Conservation (phyloP, 2,329 filamentous ascomycete species). For the Juglanconis sp. region DNA sequence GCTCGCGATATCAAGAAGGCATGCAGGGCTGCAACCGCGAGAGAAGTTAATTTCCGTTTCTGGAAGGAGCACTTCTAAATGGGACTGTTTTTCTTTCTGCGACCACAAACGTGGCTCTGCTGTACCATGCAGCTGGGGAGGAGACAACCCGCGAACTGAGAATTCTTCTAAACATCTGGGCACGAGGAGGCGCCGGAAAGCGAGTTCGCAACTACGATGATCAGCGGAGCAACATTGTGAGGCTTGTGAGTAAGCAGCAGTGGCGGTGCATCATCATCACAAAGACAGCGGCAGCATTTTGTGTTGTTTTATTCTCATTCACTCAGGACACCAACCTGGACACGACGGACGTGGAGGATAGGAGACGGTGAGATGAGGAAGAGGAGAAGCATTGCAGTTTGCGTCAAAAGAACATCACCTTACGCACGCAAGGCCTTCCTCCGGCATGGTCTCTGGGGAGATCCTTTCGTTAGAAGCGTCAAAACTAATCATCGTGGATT, state of each 20-base stretch:
- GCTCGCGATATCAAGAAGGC: slow-evolving; percentile 84
- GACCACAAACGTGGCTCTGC: not conserved
- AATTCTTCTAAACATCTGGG: not conserved
- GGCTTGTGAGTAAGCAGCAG: not conserved
- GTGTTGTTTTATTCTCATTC: not conserved
- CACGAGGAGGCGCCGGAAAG: no score
- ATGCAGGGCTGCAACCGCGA: slow-evolving; percentile 67
- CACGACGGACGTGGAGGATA: not conserved
- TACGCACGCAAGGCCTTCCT: not conserved
- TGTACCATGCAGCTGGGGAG: not conserved
- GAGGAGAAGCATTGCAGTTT: not conserved
- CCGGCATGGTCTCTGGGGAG: not conserved
- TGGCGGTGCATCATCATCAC: not conserved
- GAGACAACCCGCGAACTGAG: not conserved
- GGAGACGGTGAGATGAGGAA: not conserved
- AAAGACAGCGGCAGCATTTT: not conserved
- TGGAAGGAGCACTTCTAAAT: slow-evolving; percentile 91
- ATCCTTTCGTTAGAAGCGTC: not conserved
- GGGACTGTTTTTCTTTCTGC: not conserved
- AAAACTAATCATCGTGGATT: not conserved
- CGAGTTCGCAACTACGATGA: not conserved
- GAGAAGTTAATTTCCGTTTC: slow-evolving; percentile 89
- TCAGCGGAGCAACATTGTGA: not conserved
- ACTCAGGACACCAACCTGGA: not conserved
- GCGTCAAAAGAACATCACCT: not conserved